These are phyloP conservation scores for Pichia cactophila DNA, from an alignment of 1,139 yeast genomes.

Conservation along the genomic window DNA sequence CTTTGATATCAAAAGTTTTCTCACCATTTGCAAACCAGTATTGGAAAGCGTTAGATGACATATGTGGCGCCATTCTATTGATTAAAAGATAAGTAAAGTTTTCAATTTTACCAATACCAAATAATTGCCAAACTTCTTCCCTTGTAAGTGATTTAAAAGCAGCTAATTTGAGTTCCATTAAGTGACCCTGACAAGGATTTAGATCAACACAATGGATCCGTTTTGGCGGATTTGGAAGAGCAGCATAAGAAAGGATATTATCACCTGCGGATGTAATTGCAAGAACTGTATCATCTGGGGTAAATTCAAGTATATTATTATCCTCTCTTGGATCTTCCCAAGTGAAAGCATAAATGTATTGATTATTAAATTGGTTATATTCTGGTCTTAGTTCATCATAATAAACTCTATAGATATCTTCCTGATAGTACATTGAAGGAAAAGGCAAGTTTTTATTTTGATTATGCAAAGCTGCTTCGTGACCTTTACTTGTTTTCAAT, in stretches of 20 bases:
- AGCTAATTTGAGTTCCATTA: slow-evolving; percentile 71
- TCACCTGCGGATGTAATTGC: slow-evolving; percentile 88
- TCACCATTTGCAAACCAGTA: slow-evolving; percentile 67
- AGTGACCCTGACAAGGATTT: slow-evolving; percentile 76
- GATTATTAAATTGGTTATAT: slow-evolving; percentile 65
- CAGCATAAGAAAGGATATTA: slow-evolving; percentile 66
- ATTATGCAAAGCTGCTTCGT: slow-evolving; percentile 65
- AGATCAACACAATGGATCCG: slow-evolving; percentile 79
- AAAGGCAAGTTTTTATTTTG: slow-evolving; percentile 61
- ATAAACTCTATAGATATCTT: slow-evolving; percentile 70
- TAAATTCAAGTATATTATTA: slow-evolving; percentile 53
- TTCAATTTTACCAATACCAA: slow-evolving; percentile 65
- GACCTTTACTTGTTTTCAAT: slow-evolving; percentile 51
- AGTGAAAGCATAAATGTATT: slow-evolving; percentile 78
- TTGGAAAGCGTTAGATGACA: slow-evolving; percentile 76
- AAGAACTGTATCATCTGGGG: slow-evolving; percentile 59
- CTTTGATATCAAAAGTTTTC: slow-evolving; percentile 44
- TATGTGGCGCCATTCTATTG: slow-evolving; percentile 52
- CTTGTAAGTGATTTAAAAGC: slow-evolving; percentile 51
- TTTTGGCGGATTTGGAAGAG: slow-evolving; percentile 63
- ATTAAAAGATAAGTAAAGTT: slow-evolving; percentile 46
- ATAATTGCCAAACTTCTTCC: slow-evolving; percentile 62
- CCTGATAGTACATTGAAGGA: slow-evolving; percentile 73
- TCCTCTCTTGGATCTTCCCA: slow-evolving; percentile 91
- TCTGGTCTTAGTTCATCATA: slow-evolving; percentile 64